Percentiles rank a stretch among this genome's conserved stretches.
Conservation (phyloP, 2,329 filamentous ascomycete genomes). For the Trichothecium roseum region DNA sequence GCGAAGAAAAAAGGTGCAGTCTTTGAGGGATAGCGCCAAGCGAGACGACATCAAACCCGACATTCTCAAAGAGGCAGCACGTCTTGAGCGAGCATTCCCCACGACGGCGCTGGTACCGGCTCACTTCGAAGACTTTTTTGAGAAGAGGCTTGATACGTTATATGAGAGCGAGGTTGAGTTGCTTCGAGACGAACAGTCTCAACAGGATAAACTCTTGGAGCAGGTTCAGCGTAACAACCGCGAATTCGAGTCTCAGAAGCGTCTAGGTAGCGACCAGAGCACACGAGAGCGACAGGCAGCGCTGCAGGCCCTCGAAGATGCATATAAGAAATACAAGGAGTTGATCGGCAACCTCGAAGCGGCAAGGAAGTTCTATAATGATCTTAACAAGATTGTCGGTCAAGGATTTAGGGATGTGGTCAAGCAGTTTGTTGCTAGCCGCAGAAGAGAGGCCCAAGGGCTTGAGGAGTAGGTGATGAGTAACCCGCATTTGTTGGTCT, state of each 20-base stretch:
- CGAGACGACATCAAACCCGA: slow-evolving; percentile 82
- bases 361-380: slow-evolving; percentile 94
- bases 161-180: slow-evolving; percentile 72
- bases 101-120: slow-evolving; percentile 76
- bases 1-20: slow-evolving; percentile 68
- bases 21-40: slow-evolving; percentile 66
- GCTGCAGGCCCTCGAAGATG: slow-evolving; percentile 78
- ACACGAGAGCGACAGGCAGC: slow-evolving; percentile 72
- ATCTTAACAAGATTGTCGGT: slow-evolving; percentile 77
- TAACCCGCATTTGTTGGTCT: slow-evolving; percentile 3
- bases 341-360: slow-evolving; percentile 86
- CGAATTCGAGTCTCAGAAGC: slow-evolving; percentile 64
- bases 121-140: slow-evolving; percentile 88
- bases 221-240: slow-evolving; percentile 67
- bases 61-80: slow-evolving; percentile 71
- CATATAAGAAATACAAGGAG: slow-evolving; percentile 94
- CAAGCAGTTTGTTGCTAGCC: slow-evolving; percentile 67
- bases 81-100: slow-evolving; percentile 77
- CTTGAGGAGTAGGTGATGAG: slow-evolving; percentile 59
- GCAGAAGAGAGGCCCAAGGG: slow-evolving; percentile 69
- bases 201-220: slow-evolving; percentile 62
- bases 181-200: slow-evolving; percentile 58
- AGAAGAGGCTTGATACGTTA: slow-evolving; percentile 59
- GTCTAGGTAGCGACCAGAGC: slow-evolving; percentile 49
- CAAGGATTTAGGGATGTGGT: slow-evolving; percentile 68